A percentile compares a stretch with the other conserved stretches of the same genome.
phyloP scores from a whole-genome alignment of 2,329 filamentous ascomycete species.

The Colletotrichum tabaci region DNA sequence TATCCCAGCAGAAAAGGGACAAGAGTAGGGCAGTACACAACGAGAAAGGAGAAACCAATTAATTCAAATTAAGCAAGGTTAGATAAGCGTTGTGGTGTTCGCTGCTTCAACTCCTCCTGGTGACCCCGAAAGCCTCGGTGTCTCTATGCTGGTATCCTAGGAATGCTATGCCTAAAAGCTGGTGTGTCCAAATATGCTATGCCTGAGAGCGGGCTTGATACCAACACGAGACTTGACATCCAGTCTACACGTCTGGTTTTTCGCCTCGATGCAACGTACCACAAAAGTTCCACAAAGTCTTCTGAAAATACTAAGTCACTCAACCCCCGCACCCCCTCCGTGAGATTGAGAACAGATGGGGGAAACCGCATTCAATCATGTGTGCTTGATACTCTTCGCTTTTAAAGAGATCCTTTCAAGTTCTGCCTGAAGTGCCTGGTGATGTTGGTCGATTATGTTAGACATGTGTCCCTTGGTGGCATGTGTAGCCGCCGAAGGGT shows the following conservation, averaged over 20 bases:
- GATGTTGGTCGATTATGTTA: slow-evolving; percentile 23
- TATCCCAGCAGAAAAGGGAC: too few species aligned
- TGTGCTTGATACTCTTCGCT: slow-evolving; percentile 15
- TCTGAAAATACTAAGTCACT: too few species aligned
- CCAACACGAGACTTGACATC: background rate
- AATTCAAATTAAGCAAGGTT: too few species aligned
- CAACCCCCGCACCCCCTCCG: too few species aligned
- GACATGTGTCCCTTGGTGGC: slow-evolving; percentile 6
- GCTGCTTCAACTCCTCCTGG: too few species aligned
- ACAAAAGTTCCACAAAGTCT: too few species aligned
- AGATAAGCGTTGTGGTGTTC: background rate
- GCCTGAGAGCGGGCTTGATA: background rate
- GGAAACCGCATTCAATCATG: too few species aligned
- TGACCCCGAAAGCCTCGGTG: background rate
- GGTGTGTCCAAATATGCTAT: background rate
- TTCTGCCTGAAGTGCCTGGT: slow-evolving; percentile 18
- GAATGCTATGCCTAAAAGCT: background rate
- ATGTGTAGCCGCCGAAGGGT: background rate
- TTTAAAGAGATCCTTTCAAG: slow-evolving; percentile 11
- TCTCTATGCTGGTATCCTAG: background rate
- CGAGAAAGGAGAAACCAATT: too few species aligned
- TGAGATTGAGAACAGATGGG: too few species aligned
- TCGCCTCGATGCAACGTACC: background rate
- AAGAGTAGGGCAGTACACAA: too few species aligned
- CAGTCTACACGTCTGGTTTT: background rate